Evolutionary conservation across 2,329 filamentous ascomycete species (phyloP), one percentile per base, ranked within the genome.

Genomic region (Ophiostoma fasciatum): DNA sequence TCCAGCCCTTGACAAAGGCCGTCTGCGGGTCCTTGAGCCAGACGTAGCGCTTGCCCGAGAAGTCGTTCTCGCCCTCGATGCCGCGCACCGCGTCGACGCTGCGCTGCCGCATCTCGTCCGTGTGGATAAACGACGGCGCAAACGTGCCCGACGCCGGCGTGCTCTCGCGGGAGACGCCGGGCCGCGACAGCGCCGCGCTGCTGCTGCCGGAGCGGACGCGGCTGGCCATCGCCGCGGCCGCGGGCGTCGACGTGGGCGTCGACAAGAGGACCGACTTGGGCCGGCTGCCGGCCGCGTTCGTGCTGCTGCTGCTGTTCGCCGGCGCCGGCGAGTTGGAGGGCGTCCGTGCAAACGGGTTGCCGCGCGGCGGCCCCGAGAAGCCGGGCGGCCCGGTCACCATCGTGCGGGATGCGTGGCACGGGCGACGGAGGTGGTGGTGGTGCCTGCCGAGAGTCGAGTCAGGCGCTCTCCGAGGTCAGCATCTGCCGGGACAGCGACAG

Each of bases 51-150:
- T 92, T 96, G 39, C 90, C 92, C 0, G 90, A 98, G 57, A 98
- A 96, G 65, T 98, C 90, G 55, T 94, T 96, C 53, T 94, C 88
- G 44, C 90, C 90, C 59, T 98, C 92, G 41, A 94, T 85, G 14
- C 83, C 81, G 33, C 66, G 66, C 13, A 78, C 68, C 10, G 62
- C 51, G 45, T 76, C 73, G 35, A 65, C 56, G 23, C 58, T 46
- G 36, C 39, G 41, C 29, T 49, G 62, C 46, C 74, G 68, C 56
- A 82, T 63, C 45, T 87, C 82, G 45, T 93, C 85, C 0, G 77
- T 74, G 56, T 88, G 90, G 60, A 98, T 96, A 57, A 98, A 98
- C 9, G 84, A 82, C 3, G 88, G 90, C 25, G 90, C 88, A 62
- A 98, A 98, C 2, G 90, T 98, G 45, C 73, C 80, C 0, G 80